Evolutionary conservation across 108 stramenopile species (phyloP).

Genomic region (Nitzschia inconspicua): DNA sequence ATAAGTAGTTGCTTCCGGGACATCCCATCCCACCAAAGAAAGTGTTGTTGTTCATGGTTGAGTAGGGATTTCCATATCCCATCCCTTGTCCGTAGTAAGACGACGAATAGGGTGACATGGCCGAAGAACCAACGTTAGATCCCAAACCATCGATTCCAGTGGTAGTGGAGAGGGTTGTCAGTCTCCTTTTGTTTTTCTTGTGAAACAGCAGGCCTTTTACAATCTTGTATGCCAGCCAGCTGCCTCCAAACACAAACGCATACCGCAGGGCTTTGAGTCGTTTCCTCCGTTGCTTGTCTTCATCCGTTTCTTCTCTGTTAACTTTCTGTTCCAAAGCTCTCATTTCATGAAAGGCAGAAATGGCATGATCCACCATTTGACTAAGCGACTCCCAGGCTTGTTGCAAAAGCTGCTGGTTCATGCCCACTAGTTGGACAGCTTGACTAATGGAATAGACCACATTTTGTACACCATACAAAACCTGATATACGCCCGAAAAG

Average conservation of each 20-base stretch:
- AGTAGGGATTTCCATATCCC: too few relatives aligned
- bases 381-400: conserved; percentile 61
- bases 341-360: conserved; percentile 58
- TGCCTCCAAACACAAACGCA: conserved; percentile 49
- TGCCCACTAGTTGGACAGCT: conserved; percentile 79
- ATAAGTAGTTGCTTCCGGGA: too few relatives aligned
- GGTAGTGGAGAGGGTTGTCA: too few relatives aligned
- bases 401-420: conserved; percentile 77
- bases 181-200: too few relatives aligned
- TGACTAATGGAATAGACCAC: conserved; percentile 77
- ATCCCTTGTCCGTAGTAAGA: too few relatives aligned
- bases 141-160: too few relatives aligned
- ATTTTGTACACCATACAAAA: conserved; percentile 72
- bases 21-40: too few relatives aligned
- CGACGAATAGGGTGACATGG: too few relatives aligned
- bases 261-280: conserved; percentile 72
- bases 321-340: conserved; percentile 37
- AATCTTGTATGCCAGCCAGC: conserved; percentile 54
- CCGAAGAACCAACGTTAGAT: too few relatives aligned
- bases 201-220: conserved; percentile 36
- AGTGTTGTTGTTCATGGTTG: too few relatives aligned
- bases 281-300: conserved; percentile 38
- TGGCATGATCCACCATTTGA: conserved; percentile 71
- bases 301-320: conserved; percentile 29
- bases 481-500: conserved; percentile 58